Evolutionary conservation across 176 grass and related monocot species (phyloP), one percentile per base, ranked within the genome.

Genomic region (Lolium rigidum): DNA sequence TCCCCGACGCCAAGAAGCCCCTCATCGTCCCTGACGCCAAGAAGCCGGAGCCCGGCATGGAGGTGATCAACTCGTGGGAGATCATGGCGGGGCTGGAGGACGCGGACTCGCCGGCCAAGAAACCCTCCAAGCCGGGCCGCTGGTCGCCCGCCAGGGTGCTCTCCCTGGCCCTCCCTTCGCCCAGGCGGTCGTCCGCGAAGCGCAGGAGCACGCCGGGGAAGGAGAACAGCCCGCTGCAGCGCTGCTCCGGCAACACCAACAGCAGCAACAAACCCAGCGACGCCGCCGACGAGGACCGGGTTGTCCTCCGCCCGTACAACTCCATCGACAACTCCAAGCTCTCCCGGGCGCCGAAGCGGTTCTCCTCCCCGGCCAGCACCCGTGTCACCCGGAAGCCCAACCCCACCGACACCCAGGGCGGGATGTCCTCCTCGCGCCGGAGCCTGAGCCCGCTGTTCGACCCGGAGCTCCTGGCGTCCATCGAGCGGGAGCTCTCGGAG

Each of bases 361-460:
- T 87, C 86, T 96, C 82, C 86, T 96, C 82, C 51, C 91, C 97
- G 0, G 89, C 64, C 28, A 94, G 85, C 76, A 77, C 87, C 1
- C 86, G 86, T 18, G 77, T 92, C 52, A 88, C 86, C 14, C 86
- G 83, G 69, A 92, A 95, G 86, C 82, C 90, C 51, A 28, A 60
- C 26, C 5, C 26, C 4, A 67, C 74, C 25, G 80, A 92, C n/a
- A n/a, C n/a, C 81, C 55, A 22, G 65, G 63, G 65, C 3, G 91
- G 84, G 3, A 80, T 85, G 87, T 86, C 93, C 28, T 89, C 93
- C 52, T 96, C 97, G 73, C 89, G 97, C 16, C 80, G 94, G 31
- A 96, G 97, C 78, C 87, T 99, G 59, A 92, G 87, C 82, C 97
- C 97, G 46, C 73, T 99, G 85, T 99, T 99, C 72, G 97, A 99